phyloP scores from a whole-genome alignment of 495 filamentous ascomycete species.

The Hypoxylon crocopeplum region DNA sequence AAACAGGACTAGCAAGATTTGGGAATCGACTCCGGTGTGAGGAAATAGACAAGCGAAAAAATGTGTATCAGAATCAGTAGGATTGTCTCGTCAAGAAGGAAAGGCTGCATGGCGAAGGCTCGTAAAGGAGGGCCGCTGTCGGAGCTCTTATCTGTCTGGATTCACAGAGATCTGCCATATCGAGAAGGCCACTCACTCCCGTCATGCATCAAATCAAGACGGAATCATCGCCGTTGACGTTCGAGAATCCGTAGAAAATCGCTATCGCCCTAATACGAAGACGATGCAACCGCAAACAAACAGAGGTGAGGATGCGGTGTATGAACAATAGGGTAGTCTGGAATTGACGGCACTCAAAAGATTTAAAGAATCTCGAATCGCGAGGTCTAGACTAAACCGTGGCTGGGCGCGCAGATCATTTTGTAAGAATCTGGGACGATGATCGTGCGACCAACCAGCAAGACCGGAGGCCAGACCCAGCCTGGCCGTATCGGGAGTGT shows the following conservation, averaged over 20 bases:
- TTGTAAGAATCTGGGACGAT: conserved; percentile 27
- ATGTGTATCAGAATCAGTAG: conserved; percentile 16
- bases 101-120: conserved; percentile 17
- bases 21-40: neutral
- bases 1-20: conserved; percentile 5
- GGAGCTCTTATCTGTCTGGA: conserved; percentile 31
- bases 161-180: conserved; percentile 26
- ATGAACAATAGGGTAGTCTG: conserved; percentile 20
- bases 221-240: conserved; percentile 5
- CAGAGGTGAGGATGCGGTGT: conserved; percentile 6
- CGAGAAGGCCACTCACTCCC: conserved; percentile 7
- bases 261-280: conserved; percentile 13
- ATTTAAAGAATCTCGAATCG: conserved; percentile 24
- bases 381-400: conserved; percentile 31
- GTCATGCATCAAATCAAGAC: conserved; percentile 9
- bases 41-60: conserved; percentile 3
- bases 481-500: conserved; percentile 24
- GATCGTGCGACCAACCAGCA: conserved; percentile 20
- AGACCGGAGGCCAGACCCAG: conserved; percentile 3
- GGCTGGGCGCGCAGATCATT: conserved; percentile 33
- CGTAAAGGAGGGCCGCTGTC: conserved; percentile 39
- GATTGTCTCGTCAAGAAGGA: conserved; percentile 24
- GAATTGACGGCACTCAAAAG: conserved; percentile 11
- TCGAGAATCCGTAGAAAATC: conserved; percentile 7
- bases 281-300: conserved; percentile 2